phyloP scores from a whole-genome alignment of 352 stramenopile genomes.

The Phytophthora syringae region DNA sequence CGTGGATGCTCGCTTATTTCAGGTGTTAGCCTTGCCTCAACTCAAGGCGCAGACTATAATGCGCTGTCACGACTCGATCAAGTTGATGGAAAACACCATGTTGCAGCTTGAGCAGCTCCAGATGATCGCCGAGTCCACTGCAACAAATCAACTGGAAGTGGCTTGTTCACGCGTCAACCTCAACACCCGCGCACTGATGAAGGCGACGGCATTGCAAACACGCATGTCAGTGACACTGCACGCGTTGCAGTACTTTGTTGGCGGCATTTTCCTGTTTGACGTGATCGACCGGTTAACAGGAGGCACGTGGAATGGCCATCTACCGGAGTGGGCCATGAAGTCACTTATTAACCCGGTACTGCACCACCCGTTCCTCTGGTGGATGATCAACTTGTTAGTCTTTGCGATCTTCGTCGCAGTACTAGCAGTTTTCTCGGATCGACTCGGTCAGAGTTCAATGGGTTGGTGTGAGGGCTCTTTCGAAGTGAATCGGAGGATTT shows the following conservation, averaged over 20 bases:
- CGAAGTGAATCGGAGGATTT: slow-evolving; percentile 60
- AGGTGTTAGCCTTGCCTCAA: slow-evolving; percentile 91
- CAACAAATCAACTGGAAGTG: slow-evolving; percentile 90
- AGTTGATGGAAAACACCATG: slow-evolving; percentile 94
- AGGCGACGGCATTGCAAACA: slow-evolving; percentile 76
- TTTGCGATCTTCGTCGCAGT: slow-evolving; percentile 68
- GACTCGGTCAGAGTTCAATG: slow-evolving; percentile 65
- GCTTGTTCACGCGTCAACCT: slow-evolving; percentile 90
- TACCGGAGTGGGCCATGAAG: slow-evolving; percentile 73
- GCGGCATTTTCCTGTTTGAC: slow-evolving; percentile 94
- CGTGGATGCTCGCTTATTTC: slow-evolving; percentile 81
- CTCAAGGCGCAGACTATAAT: slow-evolving; percentile 92
- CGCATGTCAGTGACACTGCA: slow-evolving; percentile 78
- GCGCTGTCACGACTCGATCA: slow-evolving; percentile 95
- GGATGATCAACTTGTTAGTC: slow-evolving; percentile 89
- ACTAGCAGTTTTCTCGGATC: slow-evolving; percentile 55
- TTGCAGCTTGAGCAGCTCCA: slow-evolving; percentile 94
- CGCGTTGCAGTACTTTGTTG: slow-evolving; percentile 93
- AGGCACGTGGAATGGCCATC: slow-evolving; percentile 90
- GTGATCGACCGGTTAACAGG: slow-evolving; percentile 95
- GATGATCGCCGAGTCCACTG: slow-evolving; percentile 92
- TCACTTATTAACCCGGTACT: slow-evolving; percentile 56
- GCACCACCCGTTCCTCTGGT: slow-evolving; percentile 78
- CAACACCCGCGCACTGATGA: slow-evolving; percentile 90
- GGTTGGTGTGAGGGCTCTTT: slow-evolving; percentile 90